Base-by-base conservation (phyloP, 352 stramenopile genomes). In the Phytophthora citricola region DNA sequence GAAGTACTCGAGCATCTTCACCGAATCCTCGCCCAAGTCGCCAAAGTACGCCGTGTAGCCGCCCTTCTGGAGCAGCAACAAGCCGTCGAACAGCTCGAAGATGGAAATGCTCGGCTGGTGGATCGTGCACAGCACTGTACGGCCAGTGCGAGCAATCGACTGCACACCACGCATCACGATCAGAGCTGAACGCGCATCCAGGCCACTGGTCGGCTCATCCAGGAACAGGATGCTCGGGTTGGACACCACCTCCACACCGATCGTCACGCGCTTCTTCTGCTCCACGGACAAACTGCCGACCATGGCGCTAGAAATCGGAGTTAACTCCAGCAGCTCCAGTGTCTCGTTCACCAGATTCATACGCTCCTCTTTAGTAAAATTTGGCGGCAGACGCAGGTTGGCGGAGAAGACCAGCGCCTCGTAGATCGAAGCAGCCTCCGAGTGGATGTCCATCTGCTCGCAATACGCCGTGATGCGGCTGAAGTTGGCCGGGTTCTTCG, bases 161-260 rank as follows among this genome's bases (percentile, higher is more conserved):
- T 83, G 76, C 41, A 98, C 79, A 22, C 84, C 84, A 15, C 81
- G 76, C 67, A 98, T 97, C 39, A 98, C 87, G 49, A 94, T 92
- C 45, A 89, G 72, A 6, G 91, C 93, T 29, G 92, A 85, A 15
- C 82, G 86, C 0, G 85, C 77, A 66, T 98, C 94, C 17, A 98
- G 63, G n/a, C 89, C 88, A 70, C 73, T 90, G 0, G 91, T 98
- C 0, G 93, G 91, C 66, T 98, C 96, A 58, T 98, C 93, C 20
- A 98, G 58, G 66, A 99, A 97, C 52, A 99, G 59, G 41, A 99
- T 77, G 56, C 93, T 93, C 22, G 95, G 95, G 67, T 98, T 97
- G 8, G 88, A 68, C 12, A 97, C 93, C 17, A 98, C 77, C 66
- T 98, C 91, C 4, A 96, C 81, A 45, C 83, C 95, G 57, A 98